phyloP scores from a whole-genome alignment of 2,329 filamentous ascomycete genomes.

The Talaromyces islandicus region DNA sequence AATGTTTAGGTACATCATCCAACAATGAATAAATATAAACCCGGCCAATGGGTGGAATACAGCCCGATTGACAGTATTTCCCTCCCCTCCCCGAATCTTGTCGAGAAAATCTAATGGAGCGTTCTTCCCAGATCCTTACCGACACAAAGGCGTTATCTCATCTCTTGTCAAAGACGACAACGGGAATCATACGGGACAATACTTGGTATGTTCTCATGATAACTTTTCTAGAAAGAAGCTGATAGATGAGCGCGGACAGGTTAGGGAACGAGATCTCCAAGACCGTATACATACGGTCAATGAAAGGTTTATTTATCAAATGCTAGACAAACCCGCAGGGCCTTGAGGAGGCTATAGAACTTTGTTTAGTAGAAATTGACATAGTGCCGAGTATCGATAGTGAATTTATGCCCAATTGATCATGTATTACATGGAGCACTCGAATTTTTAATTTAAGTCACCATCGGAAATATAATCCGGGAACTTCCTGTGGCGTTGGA shows the following conservation, averaged over 20 bases:
- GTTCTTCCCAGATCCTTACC: slow-evolving; percentile 3
- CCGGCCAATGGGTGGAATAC: slow-evolving; percentile 11
- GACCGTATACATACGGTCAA: slow-evolving; percentile 9
- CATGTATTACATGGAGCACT: background rate
- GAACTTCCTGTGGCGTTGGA: background rate
- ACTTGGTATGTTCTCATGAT: slow-evolving; percentile 1
- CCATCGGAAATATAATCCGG: background rate
- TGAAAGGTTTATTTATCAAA: slow-evolving; percentile 9
- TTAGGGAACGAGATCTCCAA: slow-evolving; percentile 5
- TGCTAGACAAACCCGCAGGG: slow-evolving; percentile 1
- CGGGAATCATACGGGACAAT: slow-evolving; percentile 5
- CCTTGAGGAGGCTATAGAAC: background rate
- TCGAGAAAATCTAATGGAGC: background rate
- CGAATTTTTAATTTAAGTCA: background rate
- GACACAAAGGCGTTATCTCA: slow-evolving; percentile 8
- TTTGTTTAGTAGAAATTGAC: background rate
- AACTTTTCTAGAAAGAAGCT: background rate
- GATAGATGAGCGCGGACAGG: background rate
- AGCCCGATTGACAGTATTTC: slow-evolving; percentile 8
- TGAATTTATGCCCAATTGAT: background rate
- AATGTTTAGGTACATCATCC: background rate
- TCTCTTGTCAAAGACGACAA: slow-evolving; percentile 3
- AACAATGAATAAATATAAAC: slow-evolving; percentile 4
- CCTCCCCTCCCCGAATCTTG: background rate
- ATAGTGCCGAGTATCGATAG: background rate